Conservation (phyloP, 106 monocot genomes). For the Dendrobium huoshanense region DNA sequence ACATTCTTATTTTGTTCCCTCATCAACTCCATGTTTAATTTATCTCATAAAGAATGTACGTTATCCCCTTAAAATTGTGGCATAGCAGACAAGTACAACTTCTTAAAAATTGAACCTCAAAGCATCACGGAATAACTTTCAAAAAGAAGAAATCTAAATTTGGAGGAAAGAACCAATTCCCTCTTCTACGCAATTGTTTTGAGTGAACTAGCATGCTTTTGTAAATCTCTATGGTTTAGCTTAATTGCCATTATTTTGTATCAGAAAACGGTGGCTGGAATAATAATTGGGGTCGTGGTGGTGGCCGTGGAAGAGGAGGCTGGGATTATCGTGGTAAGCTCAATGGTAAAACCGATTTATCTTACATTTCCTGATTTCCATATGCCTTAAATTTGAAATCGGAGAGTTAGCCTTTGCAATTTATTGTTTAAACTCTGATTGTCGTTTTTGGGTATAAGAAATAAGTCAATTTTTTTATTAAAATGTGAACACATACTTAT, state of each 20-base stretch:
- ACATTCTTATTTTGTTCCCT: background rate
- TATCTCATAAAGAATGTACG: background rate
- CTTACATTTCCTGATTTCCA: background rate
- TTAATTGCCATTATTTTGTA: background rate
- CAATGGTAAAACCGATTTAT: background rate
- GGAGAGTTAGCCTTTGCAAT: background rate
- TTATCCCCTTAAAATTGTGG: background rate
- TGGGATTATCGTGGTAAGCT: slow-evolving; percentile 60
- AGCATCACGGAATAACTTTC: background rate
- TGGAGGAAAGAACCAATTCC: background rate
- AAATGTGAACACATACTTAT: background rate
- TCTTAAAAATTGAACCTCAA: background rate
- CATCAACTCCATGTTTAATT: background rate
- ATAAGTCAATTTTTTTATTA: background rate
- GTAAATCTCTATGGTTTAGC: background rate
- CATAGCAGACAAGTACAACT: background rate
- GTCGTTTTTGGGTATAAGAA: background rate
- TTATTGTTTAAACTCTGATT: background rate
- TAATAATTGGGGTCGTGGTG: slow-evolving; percentile 40
- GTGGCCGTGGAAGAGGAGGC: slow-evolving; percentile 55
- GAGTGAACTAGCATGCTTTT: background rate
- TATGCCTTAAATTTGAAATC: background rate
- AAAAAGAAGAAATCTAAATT: background rate
- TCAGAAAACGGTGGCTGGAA: slow-evolving; percentile 78
- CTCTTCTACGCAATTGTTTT: background rate